Evolutionary conservation across 2,329 filamentous ascomycete genomes (phyloP).

Genomic region (Podosphaera leucotricha): DNA sequence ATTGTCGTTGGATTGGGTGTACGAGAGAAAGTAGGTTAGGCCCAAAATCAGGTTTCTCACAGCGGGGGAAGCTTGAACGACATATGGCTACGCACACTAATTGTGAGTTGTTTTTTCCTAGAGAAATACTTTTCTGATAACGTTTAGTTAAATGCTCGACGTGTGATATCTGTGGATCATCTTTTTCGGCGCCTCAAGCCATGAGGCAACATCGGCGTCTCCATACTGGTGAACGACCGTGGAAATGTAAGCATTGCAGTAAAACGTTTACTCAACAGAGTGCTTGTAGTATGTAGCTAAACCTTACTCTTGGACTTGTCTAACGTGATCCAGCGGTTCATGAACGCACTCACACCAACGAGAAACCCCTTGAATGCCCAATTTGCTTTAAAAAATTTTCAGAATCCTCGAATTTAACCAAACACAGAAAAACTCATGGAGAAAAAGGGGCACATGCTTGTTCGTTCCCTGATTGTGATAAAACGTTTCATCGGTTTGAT

Average conservation of each 20-base stretch:
- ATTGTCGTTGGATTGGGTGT: constrained; percentile 34
- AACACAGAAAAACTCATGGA: constrained; percentile 38
- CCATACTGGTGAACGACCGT: constrained; percentile 42
- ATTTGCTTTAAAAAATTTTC: constrained; percentile 35
- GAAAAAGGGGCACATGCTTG: constrained; percentile 28
- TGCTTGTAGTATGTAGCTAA: constrained; percentile 28
- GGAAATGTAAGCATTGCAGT: constrained; percentile 28
- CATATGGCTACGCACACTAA: constrained; percentile 43
- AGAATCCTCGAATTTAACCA: constrained; percentile 42
- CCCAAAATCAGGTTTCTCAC: constrained; percentile 25
- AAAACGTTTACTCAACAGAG: constrained; percentile 44
- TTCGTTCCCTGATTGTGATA: constrained; percentile 23
- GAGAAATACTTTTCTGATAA: not conserved
- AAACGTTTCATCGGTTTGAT: constrained; percentile 34
- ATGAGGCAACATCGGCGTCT: constrained; percentile 43
- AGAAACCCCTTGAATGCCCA: constrained; percentile 35
- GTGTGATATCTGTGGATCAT: constrained; percentile 29
- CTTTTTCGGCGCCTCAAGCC: constrained; percentile 43
- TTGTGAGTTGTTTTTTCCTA: constrained; percentile 20
- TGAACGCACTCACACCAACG: constrained; percentile 38
- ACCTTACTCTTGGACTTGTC: not conserved
- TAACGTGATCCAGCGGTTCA: constrained; percentile 26
- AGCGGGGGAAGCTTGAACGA: constrained; percentile 38
- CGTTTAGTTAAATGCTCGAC: constrained; percentile 31
- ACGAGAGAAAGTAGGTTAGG: constrained; percentile 17